Conservation (phyloP, 164 flowering plant genomes). For the Umbilicus rupestris region DNA sequence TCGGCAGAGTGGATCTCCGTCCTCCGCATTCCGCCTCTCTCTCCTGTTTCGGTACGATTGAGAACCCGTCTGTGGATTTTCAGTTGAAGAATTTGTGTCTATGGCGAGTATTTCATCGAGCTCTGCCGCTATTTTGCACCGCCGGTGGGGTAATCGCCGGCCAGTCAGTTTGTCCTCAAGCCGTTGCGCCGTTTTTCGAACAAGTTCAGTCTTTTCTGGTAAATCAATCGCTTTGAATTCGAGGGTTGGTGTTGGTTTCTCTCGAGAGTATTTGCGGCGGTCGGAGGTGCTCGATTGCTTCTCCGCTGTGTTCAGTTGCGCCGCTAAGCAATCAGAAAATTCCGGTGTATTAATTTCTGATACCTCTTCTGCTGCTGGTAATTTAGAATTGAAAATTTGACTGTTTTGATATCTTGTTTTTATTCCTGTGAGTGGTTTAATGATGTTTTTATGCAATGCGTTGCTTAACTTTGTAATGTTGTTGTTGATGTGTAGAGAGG, state of each 20-base stretch:
- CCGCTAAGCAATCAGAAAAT: not conserved
- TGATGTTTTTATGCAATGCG: not conserved
- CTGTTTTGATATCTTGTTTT: not conserved
- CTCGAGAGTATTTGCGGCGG: too few relatives aligned
- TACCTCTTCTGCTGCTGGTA: not conserved
- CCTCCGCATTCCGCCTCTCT: too few relatives aligned
- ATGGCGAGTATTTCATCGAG: not conserved
- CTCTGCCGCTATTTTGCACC: not conserved
- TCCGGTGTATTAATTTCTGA: not conserved
- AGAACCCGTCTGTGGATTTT: not conserved
- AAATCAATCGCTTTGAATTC: not conserved
- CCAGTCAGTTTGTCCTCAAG: not conserved
- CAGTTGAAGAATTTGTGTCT: not conserved
- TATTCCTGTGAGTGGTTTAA: not conserved
- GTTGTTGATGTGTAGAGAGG: conserved; percentile 24
- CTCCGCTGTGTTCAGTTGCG: not conserved
- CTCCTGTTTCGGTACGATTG: too few relatives aligned
- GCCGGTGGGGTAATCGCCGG: not conserved
- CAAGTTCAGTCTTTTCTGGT: not conserved
- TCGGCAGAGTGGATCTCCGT: too few relatives aligned
- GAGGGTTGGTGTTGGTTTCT: conserved; percentile 3
- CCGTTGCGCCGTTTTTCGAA: not conserved
- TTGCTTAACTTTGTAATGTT: not conserved
- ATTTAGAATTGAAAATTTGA: not conserved
- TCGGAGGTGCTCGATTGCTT: too few relatives aligned